Base-by-base conservation (phyloP, 129 eudicot species). In the Glebionis coronaria region DNA sequence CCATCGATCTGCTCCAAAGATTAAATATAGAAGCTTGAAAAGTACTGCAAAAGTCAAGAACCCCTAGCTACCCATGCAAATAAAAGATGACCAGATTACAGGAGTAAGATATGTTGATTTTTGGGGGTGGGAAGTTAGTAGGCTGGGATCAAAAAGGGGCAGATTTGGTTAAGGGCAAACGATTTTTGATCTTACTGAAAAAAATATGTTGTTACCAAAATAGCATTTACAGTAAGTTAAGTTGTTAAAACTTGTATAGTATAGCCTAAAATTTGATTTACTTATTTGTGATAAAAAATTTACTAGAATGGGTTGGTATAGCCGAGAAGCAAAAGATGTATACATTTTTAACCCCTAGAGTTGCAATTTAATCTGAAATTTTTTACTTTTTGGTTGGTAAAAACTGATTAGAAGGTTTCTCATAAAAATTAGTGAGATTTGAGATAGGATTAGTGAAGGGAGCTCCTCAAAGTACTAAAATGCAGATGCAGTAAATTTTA, bases 41-140 rank as follows among this genome's bases (percentile, higher is more conserved):
- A 68, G 57, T 62, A 74, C 71, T 75, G 74, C 70, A 65, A 79
- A 69, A 63, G 27, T 50, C 28, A 49, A 72, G 67, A 55, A 12
- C 58, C 63, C 63, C 76, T 72, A 62, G 49, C 71, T 50, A 67
- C 16, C 49, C 60, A 67, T 27, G 28, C 71, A 66, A 50, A 66
- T 16, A 50, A 9, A 66, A 7, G 25, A 25, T 15, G 56, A 21
- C 15, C 14, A 27, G 40, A 8, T 15, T 23, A 57, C 42, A 57
- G 13, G 40, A 64, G 14, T 8, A 67, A 12, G 3, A 15, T 25
- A 53, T 25, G 3, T 72, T 51, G 54, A 35, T 35, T 20, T 44
- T 15, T 21, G 13, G 28, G 63, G 40, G 40, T 31, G 40, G 1
- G 40, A 31, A 31, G 40, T 31, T 9, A 2, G 40, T 31, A 6